Evolutionary conservation across 1,284 basidiomycete species (phyloP), one percentile per base, ranked within the genome.

Genomic region (Trichosporon faecale): DNA sequence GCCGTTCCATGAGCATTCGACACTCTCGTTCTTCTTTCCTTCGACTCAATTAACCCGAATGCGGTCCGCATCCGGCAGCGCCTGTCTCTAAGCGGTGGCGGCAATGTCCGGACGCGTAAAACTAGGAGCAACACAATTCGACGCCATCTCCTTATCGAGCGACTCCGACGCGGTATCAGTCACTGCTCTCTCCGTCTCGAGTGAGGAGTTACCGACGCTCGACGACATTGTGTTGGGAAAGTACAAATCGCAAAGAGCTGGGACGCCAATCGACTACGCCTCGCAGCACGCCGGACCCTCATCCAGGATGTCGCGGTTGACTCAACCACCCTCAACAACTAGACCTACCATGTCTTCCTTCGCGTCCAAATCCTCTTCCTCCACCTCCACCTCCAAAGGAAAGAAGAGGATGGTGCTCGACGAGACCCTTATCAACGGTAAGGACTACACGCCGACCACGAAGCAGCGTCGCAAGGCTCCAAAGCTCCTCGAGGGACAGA

Each of bases 381-480:
- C 57, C 52, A 18, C 29, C 27, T 64, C 57, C 52, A 18, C 29
- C 27, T n/a, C 55, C 18, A 37, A 60, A 11, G 27, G 29, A 2
- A 64, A 52, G 21, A 37, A 14, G 31, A 25, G 8, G n/a, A 40
- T n/a, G 49, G 25, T 25, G 18, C 2, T 67, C 4, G 66, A 67
- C 25, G 66, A 67, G 12, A 67, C 66, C 0, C 40, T 67, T 1
- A 27, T 67, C 3, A 31, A 67, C 27, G 66, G 57, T 27, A 67
- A 44, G 52, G 66, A 67, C 27, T 67, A 61, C 35, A 31, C 66
- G 1, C 52, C 35, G 21, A 29, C 44, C 1, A 55, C 49, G 29
- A 35, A 16, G 14, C 49, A 16, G 2, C 65, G 49, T 6, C 33
- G 52, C 16, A 21, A 40, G 12, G 7, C 21, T 8, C 46, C n/a